Percentiles rank a stretch among this genome's conserved stretches.
These are phyloP conservation scores for Globisporangium nunn DNA, from an alignment of 352 stramenopile species.

Conservation along the genomic window DNA sequence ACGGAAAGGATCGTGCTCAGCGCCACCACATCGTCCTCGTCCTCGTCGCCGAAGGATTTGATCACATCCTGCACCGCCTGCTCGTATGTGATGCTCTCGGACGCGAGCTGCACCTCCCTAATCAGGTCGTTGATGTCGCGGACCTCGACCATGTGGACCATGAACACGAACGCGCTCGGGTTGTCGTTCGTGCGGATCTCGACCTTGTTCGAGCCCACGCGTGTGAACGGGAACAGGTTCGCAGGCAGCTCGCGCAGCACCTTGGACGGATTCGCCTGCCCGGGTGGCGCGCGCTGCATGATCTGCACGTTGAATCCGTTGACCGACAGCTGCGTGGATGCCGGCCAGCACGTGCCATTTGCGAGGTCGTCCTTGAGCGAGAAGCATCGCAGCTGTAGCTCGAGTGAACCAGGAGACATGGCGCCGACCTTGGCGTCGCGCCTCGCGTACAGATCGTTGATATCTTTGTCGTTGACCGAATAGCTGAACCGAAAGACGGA, in stretches of 20 bases:
- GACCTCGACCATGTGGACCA: constrained; percentile 71
- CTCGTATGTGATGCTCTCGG: constrained; percentile 63
- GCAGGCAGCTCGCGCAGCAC: constrained; percentile 66
- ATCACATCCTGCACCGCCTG: constrained; percentile 68
- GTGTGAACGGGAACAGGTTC: constrained; percentile 66
- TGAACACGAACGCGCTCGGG: constrained; percentile 49
- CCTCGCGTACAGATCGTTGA: constrained; percentile 63
- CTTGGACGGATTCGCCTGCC: constrained; percentile 75
- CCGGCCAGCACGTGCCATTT: constrained; percentile 65
- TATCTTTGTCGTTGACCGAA: constrained; percentile 58
- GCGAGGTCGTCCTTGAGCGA: constrained; percentile 61
- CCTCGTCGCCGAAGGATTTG: constrained; percentile 71
- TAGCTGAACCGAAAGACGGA: constrained; percentile 57
- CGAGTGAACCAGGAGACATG: constrained; percentile 53
- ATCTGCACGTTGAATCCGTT: constrained; percentile 69
- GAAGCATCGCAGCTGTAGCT: constrained; percentile 79
- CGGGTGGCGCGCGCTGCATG: constrained; percentile 59
- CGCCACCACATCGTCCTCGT: constrained; percentile 79
- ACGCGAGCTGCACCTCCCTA: constrained; percentile 50
- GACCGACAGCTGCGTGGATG: constrained; percentile 52
- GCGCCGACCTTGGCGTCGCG: constrained; percentile 37
- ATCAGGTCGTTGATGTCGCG: constrained; percentile 56
- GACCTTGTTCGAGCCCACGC: constrained; percentile 63
- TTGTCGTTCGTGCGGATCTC: constrained; percentile 70
- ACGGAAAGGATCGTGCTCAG: constrained; percentile 86